These are phyloP conservation scores for Pelargonium myrrhifolium DNA, from an alignment of 441 rosid genomes.

Conservation along the genomic window DNA sequence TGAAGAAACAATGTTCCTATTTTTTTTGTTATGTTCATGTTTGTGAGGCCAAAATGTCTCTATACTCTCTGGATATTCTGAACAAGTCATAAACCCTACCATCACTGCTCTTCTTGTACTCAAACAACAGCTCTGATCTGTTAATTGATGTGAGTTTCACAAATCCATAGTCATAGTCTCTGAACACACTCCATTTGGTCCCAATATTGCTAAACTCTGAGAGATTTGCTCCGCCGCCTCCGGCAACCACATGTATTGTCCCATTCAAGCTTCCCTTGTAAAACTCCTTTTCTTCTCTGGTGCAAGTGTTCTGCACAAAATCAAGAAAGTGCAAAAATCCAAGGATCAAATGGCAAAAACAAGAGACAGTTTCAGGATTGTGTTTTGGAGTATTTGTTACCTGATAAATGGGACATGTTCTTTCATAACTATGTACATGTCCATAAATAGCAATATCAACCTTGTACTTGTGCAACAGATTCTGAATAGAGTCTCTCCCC, in stretches of 20 bases:
- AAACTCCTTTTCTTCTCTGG: slow-evolving; percentile 37
- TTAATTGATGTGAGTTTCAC: slow-evolving; percentile 57
- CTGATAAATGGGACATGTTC: slow-evolving; percentile 10
- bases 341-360: no score
- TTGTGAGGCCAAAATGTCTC: slow-evolving; percentile 47
- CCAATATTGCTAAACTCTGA: not conserved
- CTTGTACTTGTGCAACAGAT: slow-evolving; percentile 13
- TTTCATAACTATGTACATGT: slow-evolving; percentile 9
- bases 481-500: slow-evolving; percentile 16
- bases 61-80: slow-evolving; percentile 55
- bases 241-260: slow-evolving; percentile 80
- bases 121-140: slow-evolving; percentile 56
- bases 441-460: slow-evolving; percentile 10
- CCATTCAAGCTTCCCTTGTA: slow-evolving; percentile 65
- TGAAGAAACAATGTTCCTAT: no score
- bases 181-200: slow-evolving; percentile 58
- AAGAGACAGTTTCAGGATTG: no score
- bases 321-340: no score
- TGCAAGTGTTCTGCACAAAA: slow-evolving; percentile 47
- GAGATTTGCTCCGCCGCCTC: slow-evolving; percentile 57
- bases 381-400: slow-evolving; percentile 50
- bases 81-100: slow-evolving; percentile 72
- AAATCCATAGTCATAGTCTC: slow-evolving; percentile 63
- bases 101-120: slow-evolving; percentile 76
- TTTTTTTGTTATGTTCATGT: no score